phyloP scores from a whole-genome alignment of 352 stramenopile genomes.

The Globisporangium nodosum region DNA sequence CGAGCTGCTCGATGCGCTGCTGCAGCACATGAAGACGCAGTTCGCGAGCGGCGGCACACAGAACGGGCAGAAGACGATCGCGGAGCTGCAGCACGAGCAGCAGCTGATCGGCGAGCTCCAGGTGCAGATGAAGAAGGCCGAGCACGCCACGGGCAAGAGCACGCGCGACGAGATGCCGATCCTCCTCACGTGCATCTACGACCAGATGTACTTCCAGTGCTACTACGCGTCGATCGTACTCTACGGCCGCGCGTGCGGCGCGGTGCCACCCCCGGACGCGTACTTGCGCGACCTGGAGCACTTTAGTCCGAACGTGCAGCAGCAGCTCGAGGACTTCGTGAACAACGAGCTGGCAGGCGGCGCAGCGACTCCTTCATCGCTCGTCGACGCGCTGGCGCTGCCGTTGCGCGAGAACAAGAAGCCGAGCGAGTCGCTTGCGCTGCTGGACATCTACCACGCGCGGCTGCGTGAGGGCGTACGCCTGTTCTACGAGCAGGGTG shows the following conservation, averaged over 20 bases:
- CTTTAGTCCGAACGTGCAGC: conserved; percentile 30
- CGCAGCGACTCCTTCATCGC: conserved; percentile 3
- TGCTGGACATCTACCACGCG: conserved; percentile 56
- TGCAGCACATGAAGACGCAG: conserved; percentile 48
- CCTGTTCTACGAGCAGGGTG: conserved; percentile 72
- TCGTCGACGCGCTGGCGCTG: conserved; percentile 40
- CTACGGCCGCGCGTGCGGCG: conserved; percentile 55
- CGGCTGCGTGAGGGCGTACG: conserved; percentile 61
- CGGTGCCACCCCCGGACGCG: conserved; percentile 46
- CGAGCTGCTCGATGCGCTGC: conserved; percentile 37
- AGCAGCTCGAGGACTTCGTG: conserved; percentile 50
- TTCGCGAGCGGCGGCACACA: conserved; percentile 45
- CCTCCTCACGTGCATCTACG: conserved; percentile 49
- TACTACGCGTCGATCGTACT: conserved; percentile 73
- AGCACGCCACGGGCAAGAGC: conserved; percentile 35
- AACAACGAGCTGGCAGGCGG: conserved; percentile 35
- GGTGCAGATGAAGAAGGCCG: conserved; percentile 37
- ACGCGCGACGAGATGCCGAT: conserved; percentile 57
- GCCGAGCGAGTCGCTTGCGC: conserved; percentile 14
- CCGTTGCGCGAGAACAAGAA: conserved; percentile 23
- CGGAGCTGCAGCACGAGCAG: conserved; percentile 48
- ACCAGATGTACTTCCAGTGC: conserved; percentile 80
- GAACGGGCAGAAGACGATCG: conserved; percentile 57
- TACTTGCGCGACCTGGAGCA: conserved; percentile 55
- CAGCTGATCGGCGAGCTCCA: conserved; percentile 50